Evolutionary conservation across 179 eudicot genomes (phyloP), one percentile per base, ranked within the genome.

Genomic region (Corrigiola litoralis): DNA sequence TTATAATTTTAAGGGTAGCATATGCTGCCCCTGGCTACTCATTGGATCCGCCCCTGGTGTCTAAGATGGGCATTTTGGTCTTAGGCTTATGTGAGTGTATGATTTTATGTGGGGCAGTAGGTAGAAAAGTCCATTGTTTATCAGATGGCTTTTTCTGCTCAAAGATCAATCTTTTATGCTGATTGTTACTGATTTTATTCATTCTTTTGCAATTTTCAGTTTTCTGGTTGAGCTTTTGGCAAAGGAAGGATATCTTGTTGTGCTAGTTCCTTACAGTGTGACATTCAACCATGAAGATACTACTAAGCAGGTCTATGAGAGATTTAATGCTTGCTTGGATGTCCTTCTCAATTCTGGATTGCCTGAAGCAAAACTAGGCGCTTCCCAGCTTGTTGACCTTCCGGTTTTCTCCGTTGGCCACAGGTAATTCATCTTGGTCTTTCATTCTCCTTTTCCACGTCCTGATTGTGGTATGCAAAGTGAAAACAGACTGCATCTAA

Each of bases 351-450:
- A 58, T 48, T 78, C 78, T 57, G 98, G 97, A 36, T 74, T 90
- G 72, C 85, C 97, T 9, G 80, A 79, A 29, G 78, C 66, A 20
- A 79, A 66, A 42, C 66, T 92, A n/a, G 66, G 84, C 11, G 77
- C 84, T 34, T 58, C 82, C 47, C 86, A 86, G 47, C 77, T 92
- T 33, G 81, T 68, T 69, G 74, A 72, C 67, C 95, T 92, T 74
- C 98, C 98, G 24, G 67, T 87, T 65, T 92, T 87, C 73, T 92
- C 91, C 16, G 95, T 90, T 65, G 98, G 98, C 61, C 98, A 92
- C 74, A 92, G 98, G 98, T 92, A 27, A 76, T 68, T 63, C 37
- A 8, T 34, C 4, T 4, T 4, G 9, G 62, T 46, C 24, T 31
- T 46, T 44, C 36, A 37, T 7, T 58, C 33, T 51, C 41, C 34